phyloP scores from a whole-genome alignment of 495 filamentous ascomycete species.

The Astrocystis sublimbata region DNA sequence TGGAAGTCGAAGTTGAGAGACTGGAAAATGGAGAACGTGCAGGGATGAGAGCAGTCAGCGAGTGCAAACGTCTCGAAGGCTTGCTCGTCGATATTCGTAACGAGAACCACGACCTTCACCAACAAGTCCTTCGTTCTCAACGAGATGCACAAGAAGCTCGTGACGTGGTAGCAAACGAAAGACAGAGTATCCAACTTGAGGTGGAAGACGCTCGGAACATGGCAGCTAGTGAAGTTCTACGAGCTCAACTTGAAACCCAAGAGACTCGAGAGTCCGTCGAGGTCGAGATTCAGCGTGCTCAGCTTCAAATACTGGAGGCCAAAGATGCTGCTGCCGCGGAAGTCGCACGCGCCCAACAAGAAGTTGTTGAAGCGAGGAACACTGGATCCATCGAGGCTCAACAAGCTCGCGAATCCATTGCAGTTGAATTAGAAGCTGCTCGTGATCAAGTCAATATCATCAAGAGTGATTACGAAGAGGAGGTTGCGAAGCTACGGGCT shows the following conservation, averaged over 20 bases:
- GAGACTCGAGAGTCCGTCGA: constrained; percentile 80
- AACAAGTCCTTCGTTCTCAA: constrained; percentile 67
- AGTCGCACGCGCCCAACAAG: constrained; percentile 63
- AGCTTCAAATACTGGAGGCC: constrained; percentile 12
- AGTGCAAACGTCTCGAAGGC: constrained; percentile 64
- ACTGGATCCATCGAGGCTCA: constrained; percentile 74
- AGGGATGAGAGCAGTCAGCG: constrained; percentile 56
- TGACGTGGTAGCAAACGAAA: constrained; percentile 72
- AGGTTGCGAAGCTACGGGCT: constrained; percentile 64
- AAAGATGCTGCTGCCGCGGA: constrained; percentile 15
- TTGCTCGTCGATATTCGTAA: constrained; percentile 63
- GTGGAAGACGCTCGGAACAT: constrained; percentile 77
- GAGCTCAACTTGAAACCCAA: constrained; percentile 76
- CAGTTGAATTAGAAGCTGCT: constrained; percentile 75
- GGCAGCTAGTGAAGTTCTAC: constrained; percentile 75
- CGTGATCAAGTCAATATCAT: constrained; percentile 81
- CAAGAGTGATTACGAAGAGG: constrained; percentile 72
- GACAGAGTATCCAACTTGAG: constrained; percentile 68
- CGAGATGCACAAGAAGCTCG: constrained; percentile 81
- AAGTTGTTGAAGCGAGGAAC: constrained; percentile 79
- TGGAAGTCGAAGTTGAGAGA: constrained; percentile 75
- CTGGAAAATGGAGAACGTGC: constrained; percentile 76
- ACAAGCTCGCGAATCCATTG: constrained; percentile 72
- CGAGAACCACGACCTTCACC: constrained; percentile 68
- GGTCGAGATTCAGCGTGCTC: constrained; percentile 74